These are phyloP conservation scores for Moniliella sp. DNA, from an alignment of 1,284 basidiomycete genomes.

Conservation along the genomic window DNA sequence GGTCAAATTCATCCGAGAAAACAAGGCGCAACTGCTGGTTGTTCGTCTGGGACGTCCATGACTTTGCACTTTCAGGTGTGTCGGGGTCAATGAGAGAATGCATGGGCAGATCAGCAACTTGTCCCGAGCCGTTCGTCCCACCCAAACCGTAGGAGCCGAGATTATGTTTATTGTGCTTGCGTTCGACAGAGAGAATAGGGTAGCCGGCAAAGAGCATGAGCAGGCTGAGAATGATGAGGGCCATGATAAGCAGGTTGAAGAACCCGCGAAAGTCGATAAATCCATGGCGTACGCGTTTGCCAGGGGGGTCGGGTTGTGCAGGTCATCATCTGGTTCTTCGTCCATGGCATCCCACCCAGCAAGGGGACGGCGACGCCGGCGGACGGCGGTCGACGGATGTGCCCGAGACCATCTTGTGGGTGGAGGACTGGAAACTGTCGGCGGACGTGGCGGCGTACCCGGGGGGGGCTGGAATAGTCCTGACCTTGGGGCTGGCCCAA, in stretches of 20 bases:
- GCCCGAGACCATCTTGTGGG: no score
- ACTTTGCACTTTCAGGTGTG: slow-evolving; percentile 9
- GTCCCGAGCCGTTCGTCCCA: slow-evolving; percentile 32
- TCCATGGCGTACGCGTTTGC: background rate
- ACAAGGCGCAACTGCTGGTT: slow-evolving; percentile 20
- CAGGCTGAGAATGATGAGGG: slow-evolving; percentile 1
- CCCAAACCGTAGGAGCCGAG: slow-evolving; percentile 1
- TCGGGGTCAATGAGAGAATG: slow-evolving; percentile 11
- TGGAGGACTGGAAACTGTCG: no score
- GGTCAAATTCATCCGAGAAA: slow-evolving; percentile 23
- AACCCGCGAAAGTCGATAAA: background rate
- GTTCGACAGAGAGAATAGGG: background rate
- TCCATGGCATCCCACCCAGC: no score
- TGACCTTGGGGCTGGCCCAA: no score
- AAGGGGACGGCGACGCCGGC: no score
- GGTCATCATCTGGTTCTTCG: slow-evolving; percentile 24
- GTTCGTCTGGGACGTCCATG: slow-evolving; percentile 3
- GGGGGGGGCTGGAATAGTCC: no score
- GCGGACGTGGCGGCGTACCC: no score
- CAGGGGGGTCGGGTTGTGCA: slow-evolving; percentile 4
- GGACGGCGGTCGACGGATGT: no score
- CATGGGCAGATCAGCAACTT: slow-evolving; percentile 3
- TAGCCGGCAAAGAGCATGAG: slow-evolving; percentile 2
- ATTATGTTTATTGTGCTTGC: background rate
- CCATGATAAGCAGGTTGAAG: slow-evolving; percentile 1